A percentile compares a stretch with the other conserved stretches of the same genome.
phyloP scores from a whole-genome alignment of 2,329 filamentous ascomycete genomes.

The Fusarium luffae region DNA sequence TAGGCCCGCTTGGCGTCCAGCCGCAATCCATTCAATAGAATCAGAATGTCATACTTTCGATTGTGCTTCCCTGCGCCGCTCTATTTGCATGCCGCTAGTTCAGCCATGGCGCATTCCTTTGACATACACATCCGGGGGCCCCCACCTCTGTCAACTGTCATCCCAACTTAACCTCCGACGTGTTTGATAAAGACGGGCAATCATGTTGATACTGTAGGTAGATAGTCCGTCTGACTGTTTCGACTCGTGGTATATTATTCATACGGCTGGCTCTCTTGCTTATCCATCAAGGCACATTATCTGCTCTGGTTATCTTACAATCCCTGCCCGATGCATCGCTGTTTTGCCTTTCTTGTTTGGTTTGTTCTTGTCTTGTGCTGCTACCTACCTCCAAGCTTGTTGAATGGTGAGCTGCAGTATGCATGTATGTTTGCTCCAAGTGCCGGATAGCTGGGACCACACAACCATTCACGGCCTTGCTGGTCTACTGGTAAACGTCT shows the following conservation, averaged over 20 bases:
- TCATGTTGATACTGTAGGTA: not conserved
- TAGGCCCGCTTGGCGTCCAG: constrained; percentile 37
- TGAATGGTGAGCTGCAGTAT: constrained; percentile 6
- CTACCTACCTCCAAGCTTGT: constrained; percentile 7
- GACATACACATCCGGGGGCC: constrained; percentile 17
- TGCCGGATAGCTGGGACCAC: constrained; percentile 28
- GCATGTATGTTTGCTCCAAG: constrained; percentile 36
- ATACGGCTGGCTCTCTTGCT: not conserved
- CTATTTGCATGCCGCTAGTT: constrained; percentile 41
- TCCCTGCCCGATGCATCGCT: not conserved
- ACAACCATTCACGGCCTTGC: constrained; percentile 22
- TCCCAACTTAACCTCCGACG: constrained; percentile 27
- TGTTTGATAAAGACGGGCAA: not conserved
- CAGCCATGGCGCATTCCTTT: constrained; percentile 46
- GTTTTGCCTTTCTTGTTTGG: constrained; percentile 2
- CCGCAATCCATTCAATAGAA: constrained; percentile 38
- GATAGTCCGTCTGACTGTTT: not conserved
- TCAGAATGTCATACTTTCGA: constrained; percentile 34
- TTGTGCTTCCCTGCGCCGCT: constrained; percentile 34
- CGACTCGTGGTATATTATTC: not conserved
- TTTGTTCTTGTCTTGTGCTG: not conserved
- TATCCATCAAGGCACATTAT: not conserved
- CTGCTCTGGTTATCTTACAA: constrained; percentile 3
- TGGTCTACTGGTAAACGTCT: constrained; percentile 11
- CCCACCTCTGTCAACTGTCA: constrained; percentile 9